A percentile compares a stretch with the other conserved stretches of the same genome.
phyloP scores from a whole-genome alignment of 306 rosid genomes.

The Begonia masoniana region DNA sequence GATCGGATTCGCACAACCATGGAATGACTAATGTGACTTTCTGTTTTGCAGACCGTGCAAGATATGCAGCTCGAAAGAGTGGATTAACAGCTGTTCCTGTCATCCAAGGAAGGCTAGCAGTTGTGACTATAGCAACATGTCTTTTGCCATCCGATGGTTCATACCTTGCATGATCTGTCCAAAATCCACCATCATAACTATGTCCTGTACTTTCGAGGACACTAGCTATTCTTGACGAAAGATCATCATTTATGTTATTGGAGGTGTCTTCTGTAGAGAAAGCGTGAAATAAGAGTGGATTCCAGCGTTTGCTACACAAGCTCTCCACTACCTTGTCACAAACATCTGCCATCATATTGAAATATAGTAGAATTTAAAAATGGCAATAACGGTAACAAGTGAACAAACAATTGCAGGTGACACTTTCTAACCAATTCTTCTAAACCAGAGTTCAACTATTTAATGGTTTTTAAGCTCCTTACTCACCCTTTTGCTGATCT shows the following conservation, averaged over 20 bases:
- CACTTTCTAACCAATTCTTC: too few species aligned
- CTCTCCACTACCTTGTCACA: conserved; percentile 86
- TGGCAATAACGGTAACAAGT: too few species aligned
- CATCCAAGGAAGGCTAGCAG: conserved; percentile 99
- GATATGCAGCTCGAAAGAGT: conserved; percentile 85
- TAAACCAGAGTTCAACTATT: too few species aligned
- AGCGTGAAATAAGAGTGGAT: conserved; percentile 39
- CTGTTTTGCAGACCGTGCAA: conserved; percentile 48
- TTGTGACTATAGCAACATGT: conserved; percentile 80
- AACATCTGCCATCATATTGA: conserved; percentile 41
- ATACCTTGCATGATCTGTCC: background rate
- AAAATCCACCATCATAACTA: too few species aligned
- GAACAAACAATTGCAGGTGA: too few species aligned
- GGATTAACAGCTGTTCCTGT: conserved; percentile 98
- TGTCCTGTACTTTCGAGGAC: conserved; percentile 72
- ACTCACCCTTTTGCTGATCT: too few species aligned
- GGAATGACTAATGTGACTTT: conserved; percentile 71
- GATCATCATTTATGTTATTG: conserved; percentile 63
- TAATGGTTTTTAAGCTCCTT: too few species aligned
- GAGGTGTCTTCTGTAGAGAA: conserved; percentile 52
- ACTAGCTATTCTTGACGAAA: conserved; percentile 78
- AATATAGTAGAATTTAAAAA: too few species aligned
- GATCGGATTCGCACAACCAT: conserved; percentile 77
- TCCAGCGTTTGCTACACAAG: conserved; percentile 78
- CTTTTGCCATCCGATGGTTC: conserved; percentile 47